These are phyloP conservation scores for Plasmodium vinckei DNA, from an alignment of 169 alveolate species.

Conservation along the genomic window DNA sequence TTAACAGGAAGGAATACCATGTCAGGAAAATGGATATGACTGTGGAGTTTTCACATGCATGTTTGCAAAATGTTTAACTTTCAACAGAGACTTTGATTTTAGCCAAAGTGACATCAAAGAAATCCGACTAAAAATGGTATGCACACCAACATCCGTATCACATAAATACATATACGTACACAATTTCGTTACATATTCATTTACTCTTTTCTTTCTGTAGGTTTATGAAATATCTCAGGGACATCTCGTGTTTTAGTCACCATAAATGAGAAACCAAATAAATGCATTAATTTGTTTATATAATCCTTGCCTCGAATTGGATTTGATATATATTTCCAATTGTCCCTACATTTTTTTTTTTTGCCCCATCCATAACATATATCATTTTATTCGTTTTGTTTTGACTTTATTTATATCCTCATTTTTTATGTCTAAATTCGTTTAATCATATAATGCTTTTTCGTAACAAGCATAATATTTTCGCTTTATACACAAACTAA, in stretches of 20 bases:
- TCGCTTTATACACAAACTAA: too few species aligned
- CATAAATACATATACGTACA: not conserved
- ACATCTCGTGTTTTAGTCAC: conserved; percentile 5
- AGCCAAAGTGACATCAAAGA: conserved; percentile 79
- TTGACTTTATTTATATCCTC: too few species aligned
- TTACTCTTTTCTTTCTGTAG: not conserved
- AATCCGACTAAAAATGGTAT: conserved; percentile 83
- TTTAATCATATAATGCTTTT: too few species aligned
- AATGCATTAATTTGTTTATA: not conserved
- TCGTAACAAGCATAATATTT: too few species aligned
- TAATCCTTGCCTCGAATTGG: not conserved
- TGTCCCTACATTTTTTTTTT: too few species aligned
- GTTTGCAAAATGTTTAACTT: conserved; percentile 90
- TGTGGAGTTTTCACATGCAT: conserved; percentile 93
- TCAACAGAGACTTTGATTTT: conserved; percentile 87
- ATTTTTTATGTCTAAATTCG: too few species aligned
- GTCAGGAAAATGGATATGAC: conserved; percentile 89
- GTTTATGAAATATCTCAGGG: conserved; percentile 73
- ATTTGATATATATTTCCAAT: too few species aligned
- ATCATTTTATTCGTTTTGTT: too few species aligned
- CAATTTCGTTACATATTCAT: not conserved
- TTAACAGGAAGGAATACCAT: conserved; percentile 80
- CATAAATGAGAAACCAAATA: not conserved
- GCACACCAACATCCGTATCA: not conserved
- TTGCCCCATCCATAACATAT: too few species aligned